Evolutionary conservation across 441 rosid genomes (phyloP), one percentile per base, ranked within the genome.

Genomic region (Flueggea neowawraea): DNA sequence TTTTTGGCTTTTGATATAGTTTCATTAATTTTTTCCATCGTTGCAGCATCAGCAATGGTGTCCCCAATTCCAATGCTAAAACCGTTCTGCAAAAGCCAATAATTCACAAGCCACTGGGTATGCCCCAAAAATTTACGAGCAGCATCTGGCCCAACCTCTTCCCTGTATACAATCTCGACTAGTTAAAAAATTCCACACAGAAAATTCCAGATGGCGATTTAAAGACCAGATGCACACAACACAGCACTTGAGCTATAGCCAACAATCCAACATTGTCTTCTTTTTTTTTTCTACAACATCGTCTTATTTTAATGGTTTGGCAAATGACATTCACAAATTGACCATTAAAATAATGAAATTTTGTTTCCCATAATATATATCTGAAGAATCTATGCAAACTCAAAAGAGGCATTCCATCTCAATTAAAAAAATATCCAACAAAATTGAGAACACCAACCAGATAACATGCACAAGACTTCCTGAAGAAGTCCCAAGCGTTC

Each of bases 41-140:
- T 95, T 22, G 85, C 64, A 54, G 98, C 96, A 78, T 95, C 99
- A 61, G 99, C 99, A 73, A 95, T 95, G 14, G 99, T 92, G 78
- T 95, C 99, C 55, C 98, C 99, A 75, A 95, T 95, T n/a, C 99
- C 99, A 66, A 95, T 95, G 72, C 96, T 95, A 76, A 95, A 95
- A 75, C 73, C 97, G 64, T 92, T 77, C 76, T 95, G 99, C 75
- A 95, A 80, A 73, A 95, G 96, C 99, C 99, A 95, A 78, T 95
- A 95, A 66, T 95, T 95, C 62, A 95, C 99, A 76, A 95, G 98
- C 99, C 99, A 95, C 62, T 92, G 99, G 9, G 99, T 95, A 71
- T 95, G 99, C 52, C 99, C 99, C 66, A 95, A 87, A 80, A 95
- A 95, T 68, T 92, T 95, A 66, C 99, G 89, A 57, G 99, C 99